These are phyloP conservation scores for Viridothelium virens DNA, from an alignment of 495 filamentous ascomycete species.

Conservation along the genomic window DNA sequence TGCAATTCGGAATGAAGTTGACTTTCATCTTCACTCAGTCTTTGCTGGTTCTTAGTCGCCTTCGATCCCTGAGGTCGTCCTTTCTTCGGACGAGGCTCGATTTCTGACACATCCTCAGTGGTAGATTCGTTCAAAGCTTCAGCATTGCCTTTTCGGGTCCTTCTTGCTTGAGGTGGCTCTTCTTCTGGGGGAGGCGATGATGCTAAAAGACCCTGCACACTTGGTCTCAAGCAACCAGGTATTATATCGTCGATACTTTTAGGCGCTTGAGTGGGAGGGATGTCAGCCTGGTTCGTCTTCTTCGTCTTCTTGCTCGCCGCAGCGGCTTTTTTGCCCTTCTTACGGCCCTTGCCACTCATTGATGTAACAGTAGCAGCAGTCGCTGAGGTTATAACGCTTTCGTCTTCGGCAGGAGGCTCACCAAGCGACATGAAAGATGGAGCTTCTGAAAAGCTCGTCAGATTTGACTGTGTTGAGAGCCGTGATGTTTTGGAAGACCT, in stretches of 20 bases:
- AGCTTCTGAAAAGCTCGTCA: constrained; percentile 47
- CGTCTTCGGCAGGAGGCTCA: constrained; percentile 49
- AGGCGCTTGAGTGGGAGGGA: constrained; percentile 22
- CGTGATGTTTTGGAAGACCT: constrained; percentile 51
- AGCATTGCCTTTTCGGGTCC: neutral
- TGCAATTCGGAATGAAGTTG: constrained; percentile 7
- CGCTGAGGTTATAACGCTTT: constrained; percentile 57
- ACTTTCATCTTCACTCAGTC: constrained; percentile 2
- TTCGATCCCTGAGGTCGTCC: neutral
- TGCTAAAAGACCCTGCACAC: constrained; percentile 2
- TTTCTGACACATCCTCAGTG: neutral
- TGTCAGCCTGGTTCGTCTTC: constrained; percentile 48
- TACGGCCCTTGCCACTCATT: constrained; percentile 41
- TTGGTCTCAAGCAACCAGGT: neutral
- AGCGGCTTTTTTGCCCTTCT: constrained; percentile 20
- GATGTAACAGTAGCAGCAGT: constrained; percentile 49
- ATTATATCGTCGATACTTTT: neutral
- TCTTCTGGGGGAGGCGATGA: neutral
- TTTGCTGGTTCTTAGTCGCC: neutral
- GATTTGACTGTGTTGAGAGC: constrained; percentile 59
- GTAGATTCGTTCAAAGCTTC: neutral
- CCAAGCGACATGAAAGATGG: constrained; percentile 39
- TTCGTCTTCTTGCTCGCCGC: constrained; percentile 35
- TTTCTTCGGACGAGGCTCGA: constrained; percentile 6
- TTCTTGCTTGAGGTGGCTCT: neutral